phyloP scores from a whole-genome alignment of 352 stramenopile species.

The Phytopythium mirpurense region DNA sequence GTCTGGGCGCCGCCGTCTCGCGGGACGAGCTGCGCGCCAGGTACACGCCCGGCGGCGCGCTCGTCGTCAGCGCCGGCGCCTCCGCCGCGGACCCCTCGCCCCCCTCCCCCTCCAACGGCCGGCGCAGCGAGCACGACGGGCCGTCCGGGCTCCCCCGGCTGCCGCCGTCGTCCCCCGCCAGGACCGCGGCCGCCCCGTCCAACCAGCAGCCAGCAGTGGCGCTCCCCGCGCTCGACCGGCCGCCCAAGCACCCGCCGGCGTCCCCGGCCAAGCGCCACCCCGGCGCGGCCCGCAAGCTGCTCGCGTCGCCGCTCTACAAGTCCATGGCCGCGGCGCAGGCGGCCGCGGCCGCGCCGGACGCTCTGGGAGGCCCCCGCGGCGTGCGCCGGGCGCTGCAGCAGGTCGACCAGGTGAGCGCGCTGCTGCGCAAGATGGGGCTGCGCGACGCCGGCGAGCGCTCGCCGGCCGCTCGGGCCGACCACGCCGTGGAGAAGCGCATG shows the following conservation, averaged over 20 bases:
- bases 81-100: conserved; percentile 13
- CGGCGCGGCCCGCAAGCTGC: conserved; percentile 39
- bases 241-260: neutral
- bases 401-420: conserved; percentile 63
- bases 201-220: conserved; percentile 1
- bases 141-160: neutral
- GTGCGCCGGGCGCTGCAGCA: conserved; percentile 58
- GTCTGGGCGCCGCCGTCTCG: too few relatives aligned
- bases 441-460: conserved; percentile 26
- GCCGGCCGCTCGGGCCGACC: conserved; percentile 38
- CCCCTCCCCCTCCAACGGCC: conserved; percentile 3
- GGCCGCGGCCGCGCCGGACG: conserved; percentile 20
- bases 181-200: neutral
- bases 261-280: conserved; percentile 16
- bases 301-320: conserved; percentile 73
- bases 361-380: conserved; percentile 10
- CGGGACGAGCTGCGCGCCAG: conserved; percentile 52
- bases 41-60: conserved; percentile 44
- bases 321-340: conserved; percentile 51
- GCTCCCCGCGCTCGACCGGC: conserved; percentile 34
- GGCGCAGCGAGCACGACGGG: conserved; percentile 20
- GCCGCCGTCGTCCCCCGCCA: neutral
- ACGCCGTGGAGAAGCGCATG: conserved; percentile 74
- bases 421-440: conserved; percentile 69
- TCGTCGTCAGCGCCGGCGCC: conserved; percentile 29